Base-by-base conservation (phyloP, 2,329 filamentous ascomycete species). In the Colletotrichum graminicola region DNA sequence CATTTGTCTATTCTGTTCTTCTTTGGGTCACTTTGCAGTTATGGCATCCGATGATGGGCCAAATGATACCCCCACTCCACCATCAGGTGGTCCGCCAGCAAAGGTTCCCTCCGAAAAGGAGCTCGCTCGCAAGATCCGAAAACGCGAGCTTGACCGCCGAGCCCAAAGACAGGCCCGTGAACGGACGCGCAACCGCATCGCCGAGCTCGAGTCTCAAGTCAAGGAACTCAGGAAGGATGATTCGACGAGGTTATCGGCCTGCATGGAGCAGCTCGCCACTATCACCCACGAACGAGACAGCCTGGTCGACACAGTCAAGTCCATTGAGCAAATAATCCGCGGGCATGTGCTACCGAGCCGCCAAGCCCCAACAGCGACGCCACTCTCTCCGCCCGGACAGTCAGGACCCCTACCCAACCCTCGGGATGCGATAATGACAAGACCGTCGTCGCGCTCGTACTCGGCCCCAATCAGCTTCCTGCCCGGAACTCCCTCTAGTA, bases 131-230 rank as follows among this genome's bases (percentile, higher is more conserved):
- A 72, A 72, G 66, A 73, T 78, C 41, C 77, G 78, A 73, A 80
- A 80, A 72, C 72, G 78, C 16, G 78, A 80, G 57, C 76, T 79
- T 16, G 78, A 80, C 60, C 78, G 78, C 67, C 77, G 76, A 56
- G 78, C 78, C 10, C 78, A 80, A 69, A 73, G 78, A 5, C 66
- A 76, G n/a, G 76, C 78, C 11, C 76, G 78, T 18, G 78, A 80
- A 61, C 74, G 78, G 12, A 80, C 76, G 39, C 78, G 77, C 67
- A 77, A 74, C 45, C 78, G 78, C 43, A 79, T 80, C 54, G 74
- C 77, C 12, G 75, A 79, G 39, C 75, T 80, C 1, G 78, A 80
- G 65, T 74, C 74, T 26, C 76, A 76, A 70, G 77, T 80, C 45
- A 75, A 77, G 16, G 74, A 74, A 1, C 62, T 79, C 5, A 73